phyloP scores from a whole-genome alignment of 164 flowering plant species.

The Buxus sempervirens region DNA sequence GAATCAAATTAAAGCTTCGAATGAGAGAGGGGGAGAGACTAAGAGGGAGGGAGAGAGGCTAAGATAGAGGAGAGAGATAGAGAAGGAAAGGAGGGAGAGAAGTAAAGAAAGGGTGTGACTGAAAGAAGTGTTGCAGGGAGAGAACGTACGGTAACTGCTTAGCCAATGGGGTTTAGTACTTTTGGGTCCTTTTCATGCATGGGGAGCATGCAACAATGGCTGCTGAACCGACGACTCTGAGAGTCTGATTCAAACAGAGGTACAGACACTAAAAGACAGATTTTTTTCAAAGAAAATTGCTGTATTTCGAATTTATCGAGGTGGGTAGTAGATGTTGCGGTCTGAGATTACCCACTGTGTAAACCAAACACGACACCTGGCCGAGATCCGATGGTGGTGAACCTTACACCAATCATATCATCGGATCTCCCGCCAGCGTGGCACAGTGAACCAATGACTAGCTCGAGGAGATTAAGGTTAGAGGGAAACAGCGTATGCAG shows the following conservation, averaged over 20 bases:
- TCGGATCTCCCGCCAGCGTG: slow-evolving; percentile 27
- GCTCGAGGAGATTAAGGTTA: slow-evolving; percentile 58
- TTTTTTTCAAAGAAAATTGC: not conserved
- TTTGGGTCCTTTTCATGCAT: slow-evolving; percentile 25
- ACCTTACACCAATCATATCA: slow-evolving; percentile 33
- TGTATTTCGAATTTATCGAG: slow-evolving; percentile 8
- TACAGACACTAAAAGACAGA: slow-evolving; percentile 14
- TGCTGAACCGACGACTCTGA: not conserved
- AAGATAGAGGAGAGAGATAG: slow-evolving; percentile 22
- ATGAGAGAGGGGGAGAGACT: too few species aligned
- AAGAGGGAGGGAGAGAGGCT: too few species aligned
- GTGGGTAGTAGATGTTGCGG: slow-evolving; percentile 16
- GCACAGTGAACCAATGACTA: slow-evolving; percentile 47
- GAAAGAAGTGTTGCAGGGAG: not conserved
- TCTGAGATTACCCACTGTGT: slow-evolving; percentile 1
- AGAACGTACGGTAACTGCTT: slow-evolving; percentile 10
- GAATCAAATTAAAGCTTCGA: too few species aligned
- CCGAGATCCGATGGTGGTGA: too few species aligned
- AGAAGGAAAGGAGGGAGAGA: slow-evolving; percentile 18
- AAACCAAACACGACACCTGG: too few species aligned
- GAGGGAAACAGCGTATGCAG: slow-evolving; percentile 18
- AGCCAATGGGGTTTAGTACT: slow-evolving; percentile 35
- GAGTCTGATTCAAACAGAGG: slow-evolving; percentile 14
- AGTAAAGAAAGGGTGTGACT: slow-evolving; percentile 1
- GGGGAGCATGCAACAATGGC: slow-evolving; percentile 26